Evolutionary conservation across 2,329 filamentous ascomycete genomes (phyloP).

Genomic region (Colletotrichum tropicicola): DNA sequence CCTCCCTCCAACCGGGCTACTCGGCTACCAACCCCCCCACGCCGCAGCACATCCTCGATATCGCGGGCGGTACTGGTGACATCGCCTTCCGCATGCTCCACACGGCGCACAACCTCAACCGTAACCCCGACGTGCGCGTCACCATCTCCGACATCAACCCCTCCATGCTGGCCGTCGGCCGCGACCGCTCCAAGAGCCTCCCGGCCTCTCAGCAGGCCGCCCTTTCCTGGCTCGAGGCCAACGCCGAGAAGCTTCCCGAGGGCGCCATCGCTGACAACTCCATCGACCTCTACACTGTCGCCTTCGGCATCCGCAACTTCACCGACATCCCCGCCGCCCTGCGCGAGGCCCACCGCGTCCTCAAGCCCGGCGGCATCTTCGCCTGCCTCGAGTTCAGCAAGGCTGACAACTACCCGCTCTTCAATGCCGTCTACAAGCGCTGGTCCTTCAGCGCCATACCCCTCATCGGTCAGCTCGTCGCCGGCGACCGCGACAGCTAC

Average conservation of each 20-base stretch:
- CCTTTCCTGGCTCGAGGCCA: conserved; percentile 86
- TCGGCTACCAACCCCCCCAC: conserved; percentile 52
- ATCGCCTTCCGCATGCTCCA: conserved; percentile 97
- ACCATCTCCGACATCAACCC: conserved; percentile 97
- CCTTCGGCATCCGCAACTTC: conserved; percentile 98
- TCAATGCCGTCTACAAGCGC: conserved; percentile 89
- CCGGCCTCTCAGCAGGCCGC: conserved; percentile 63
- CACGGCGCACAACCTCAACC: conserved; percentile 82
- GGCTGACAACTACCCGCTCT: conserved; percentile 75
- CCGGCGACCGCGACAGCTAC: conserved; percentile 93
- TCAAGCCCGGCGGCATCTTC: conserved; percentile 95
- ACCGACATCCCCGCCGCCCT: conserved; percentile 88
- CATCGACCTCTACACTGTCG: conserved; percentile 96
- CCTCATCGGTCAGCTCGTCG: conserved; percentile 92
- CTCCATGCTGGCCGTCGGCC: conserved; percentile 90
- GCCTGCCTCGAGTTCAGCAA: conserved; percentile 96
- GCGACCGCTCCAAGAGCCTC: conserved; percentile 74
- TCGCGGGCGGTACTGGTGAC: conserved; percentile 96
- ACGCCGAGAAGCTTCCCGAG: conserved; percentile 78
- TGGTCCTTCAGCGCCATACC: conserved; percentile 98
- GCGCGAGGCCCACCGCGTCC: conserved; percentile 83
- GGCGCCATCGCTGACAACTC: conserved; percentile 69
- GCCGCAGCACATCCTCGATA: conserved; percentile 84
- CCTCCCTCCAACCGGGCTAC: conserved; percentile 85
- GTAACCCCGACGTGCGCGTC: conserved; percentile 75